phyloP scores from a whole-genome alignment of 768 basidiomycete species.

The Lactarius evosmus region DNA sequence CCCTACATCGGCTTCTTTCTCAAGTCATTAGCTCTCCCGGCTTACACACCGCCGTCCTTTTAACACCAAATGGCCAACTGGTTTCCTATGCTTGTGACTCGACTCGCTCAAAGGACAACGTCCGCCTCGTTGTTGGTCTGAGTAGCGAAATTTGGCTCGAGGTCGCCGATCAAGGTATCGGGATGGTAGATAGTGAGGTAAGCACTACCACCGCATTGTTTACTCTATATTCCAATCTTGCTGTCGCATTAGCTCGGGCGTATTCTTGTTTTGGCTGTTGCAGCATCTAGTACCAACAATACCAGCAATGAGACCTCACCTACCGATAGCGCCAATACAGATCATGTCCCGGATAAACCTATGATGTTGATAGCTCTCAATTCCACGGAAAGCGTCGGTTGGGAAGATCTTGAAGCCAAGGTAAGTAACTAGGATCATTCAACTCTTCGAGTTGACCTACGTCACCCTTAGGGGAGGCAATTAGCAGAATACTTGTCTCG shows the following conservation, averaged over 20 bases:
- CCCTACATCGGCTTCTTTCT: constrained; percentile 60
- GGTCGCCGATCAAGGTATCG: constrained; percentile 58
- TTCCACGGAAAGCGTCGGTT: constrained; percentile 55
- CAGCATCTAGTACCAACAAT: constrained; percentile 7
- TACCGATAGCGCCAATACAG: constrained; percentile 15
- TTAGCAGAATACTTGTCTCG: constrained; percentile 36
- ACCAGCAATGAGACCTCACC: constrained; percentile 28
- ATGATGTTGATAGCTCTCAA: constrained; percentile 70
- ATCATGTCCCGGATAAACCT: constrained; percentile 40
- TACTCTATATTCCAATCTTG: not conserved
- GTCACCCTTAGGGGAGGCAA: constrained; percentile 33
- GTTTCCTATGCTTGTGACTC: constrained; percentile 60
- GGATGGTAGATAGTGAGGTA: constrained; percentile 80
- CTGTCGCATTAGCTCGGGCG: constrained; percentile 54
- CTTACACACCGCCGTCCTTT: constrained; percentile 67
- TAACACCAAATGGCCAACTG: constrained; percentile 73
- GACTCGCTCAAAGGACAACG: constrained; percentile 64
- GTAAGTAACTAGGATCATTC: constrained; percentile 37
- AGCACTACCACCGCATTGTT: constrained; percentile 24
- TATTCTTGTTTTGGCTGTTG: constrained; percentile 53
- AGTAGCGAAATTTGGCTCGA: constrained; percentile 78
- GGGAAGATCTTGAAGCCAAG: constrained; percentile 63
- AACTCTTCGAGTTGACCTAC: not conserved
- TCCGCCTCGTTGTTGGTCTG: constrained; percentile 68
- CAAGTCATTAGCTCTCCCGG: constrained; percentile 57